These are phyloP conservation scores for Cymodocea nodosa DNA, from an alignment of 116 monocot species.

Conservation along the genomic window DNA sequence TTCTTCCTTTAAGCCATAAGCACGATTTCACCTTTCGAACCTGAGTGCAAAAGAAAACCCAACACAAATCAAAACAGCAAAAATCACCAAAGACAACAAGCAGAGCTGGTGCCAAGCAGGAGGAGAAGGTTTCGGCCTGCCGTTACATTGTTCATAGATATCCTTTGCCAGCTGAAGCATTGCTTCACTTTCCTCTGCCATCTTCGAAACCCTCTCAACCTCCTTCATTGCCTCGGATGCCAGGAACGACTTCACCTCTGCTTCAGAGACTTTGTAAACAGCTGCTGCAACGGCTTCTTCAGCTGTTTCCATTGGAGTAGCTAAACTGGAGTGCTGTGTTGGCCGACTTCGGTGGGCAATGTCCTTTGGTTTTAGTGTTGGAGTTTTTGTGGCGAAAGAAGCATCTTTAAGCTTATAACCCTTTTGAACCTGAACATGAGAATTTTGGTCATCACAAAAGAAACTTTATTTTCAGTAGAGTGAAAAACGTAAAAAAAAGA, in stretches of 20 bases:
- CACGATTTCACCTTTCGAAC: conserved; percentile 23
- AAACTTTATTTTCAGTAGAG: background rate
- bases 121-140: background rate
- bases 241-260: conserved; percentile 68
- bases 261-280: conserved; percentile 64
- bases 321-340: conserved; percentile 8
- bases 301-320: conserved; percentile 4
- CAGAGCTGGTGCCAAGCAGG: background rate
- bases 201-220: conserved; percentile 41
- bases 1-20: conserved; percentile 7
- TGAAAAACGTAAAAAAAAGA: too few species aligned
- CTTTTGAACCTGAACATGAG: conserved; percentile 29
- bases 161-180: conserved; percentile 48
- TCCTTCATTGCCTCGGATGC: conserved; percentile 75
- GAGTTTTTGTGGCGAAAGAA: conserved; percentile 42
- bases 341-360: conserved; percentile 17
- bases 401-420: conserved; percentile 56
- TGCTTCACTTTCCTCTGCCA: conserved; percentile 65
- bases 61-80: background rate
- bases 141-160: conserved; percentile 62
- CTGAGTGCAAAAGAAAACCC: conserved; percentile 6
- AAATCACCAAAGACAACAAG: background rate
- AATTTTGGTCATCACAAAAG: background rate
- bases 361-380: conserved; percentile 54
- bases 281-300: conserved; percentile 35